Conservation (phyloP, 1,139 yeast genomes). For the Lodderomyces beijingensis region DNA sequence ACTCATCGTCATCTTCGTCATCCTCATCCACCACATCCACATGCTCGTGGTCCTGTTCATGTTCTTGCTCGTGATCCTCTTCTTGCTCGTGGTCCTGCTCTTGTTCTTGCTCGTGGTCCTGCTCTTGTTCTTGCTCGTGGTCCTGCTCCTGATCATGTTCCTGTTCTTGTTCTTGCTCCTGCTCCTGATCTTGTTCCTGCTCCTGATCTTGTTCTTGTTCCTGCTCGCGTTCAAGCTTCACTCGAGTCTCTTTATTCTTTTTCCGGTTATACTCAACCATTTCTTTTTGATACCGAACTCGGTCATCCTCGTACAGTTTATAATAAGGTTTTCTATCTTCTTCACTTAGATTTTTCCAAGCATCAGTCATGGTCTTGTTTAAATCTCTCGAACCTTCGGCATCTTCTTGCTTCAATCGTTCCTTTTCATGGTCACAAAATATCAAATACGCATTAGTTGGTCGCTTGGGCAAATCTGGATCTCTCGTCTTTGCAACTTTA, state of each 20-base stretch:
- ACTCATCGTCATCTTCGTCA: conserved; percentile 4
- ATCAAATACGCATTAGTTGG: conserved; percentile 88
- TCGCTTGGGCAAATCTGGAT: conserved; percentile 81
- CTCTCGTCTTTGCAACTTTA: conserved; percentile 43
- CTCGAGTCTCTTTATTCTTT: conserved; percentile 14
- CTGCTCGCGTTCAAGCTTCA: conserved; percentile 9
- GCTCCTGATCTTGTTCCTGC: conserved; percentile 10
- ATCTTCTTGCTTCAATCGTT: conserved; percentile 54
- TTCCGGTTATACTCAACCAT: conserved; percentile 58
- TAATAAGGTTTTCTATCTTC: conserved; percentile 72
- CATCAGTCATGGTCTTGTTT: conserved; percentile 75
- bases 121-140: conserved; percentile 2
- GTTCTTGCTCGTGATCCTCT: not conserved
- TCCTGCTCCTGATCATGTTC: not conserved
- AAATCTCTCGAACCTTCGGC: conserved; percentile 55
- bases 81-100: conserved; percentile 8
- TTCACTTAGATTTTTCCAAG: conserved; percentile 75
- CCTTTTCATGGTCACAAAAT: conserved; percentile 85
- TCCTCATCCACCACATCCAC: not conserved
- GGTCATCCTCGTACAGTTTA: conserved; percentile 75
- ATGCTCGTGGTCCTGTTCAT: conserved; percentile 3
- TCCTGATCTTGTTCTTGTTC: conserved; percentile 8
- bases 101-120: conserved; percentile 15
- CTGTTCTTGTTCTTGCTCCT: conserved; percentile 2
- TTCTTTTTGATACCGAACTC: conserved; percentile 68